Base-by-base conservation (phyloP, 2,329 filamentous ascomycete species). In the Ophiostoma triangulosporum region DNA sequence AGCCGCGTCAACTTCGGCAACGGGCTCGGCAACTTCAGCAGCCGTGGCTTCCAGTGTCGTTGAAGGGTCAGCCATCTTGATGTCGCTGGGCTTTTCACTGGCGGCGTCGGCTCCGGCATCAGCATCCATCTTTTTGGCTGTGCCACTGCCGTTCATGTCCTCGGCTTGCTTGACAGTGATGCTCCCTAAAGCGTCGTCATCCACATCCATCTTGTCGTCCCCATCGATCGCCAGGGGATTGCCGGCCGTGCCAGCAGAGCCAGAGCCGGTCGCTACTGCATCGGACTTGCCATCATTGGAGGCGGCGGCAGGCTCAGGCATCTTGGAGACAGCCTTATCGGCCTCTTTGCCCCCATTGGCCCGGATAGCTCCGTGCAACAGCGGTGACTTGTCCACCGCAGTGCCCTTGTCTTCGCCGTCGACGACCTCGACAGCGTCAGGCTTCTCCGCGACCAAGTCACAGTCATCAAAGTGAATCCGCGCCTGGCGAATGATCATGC, bases 401-500 rank as follows among this genome's bases (percentile, higher is more conserved):
- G 24, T 11, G 24, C 7, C 7, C 14, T 29, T 46, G 11, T 27
- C 46, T 33, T 48, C 29, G n/a, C n/a, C n/a, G 15, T 36, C 48
- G n/a, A 32, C 45, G 3, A 9, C 32, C 8, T 50, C 49, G n/a
- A n/a, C 31, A 6, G n/a, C 32, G 3, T 27, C 60, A 1, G 20
- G 22, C 4, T 29, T 29, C 3, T 48, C 52, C 4, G 45, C 53
- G 6, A 38, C 43, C 2, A 57, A 2, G 54, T 57, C 43, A 58
- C 51, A 45, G 43, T 66, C 64, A 35, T 49, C 56, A 52, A 77
- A 79, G 7, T 81, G 61, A 20, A 82, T 76, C 32, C 69, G 70
- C 1, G 78, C 74, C 62, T 87, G 83, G 24, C 89, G 81, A 63
- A 84, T 83, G 52, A 88, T 87, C 69, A 96, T 89, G 20, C 90